Evolutionary conservation across 1,139 yeast species (phyloP), one percentile per base, ranked within the genome.

Genomic region (Pichia sp.): DNA sequence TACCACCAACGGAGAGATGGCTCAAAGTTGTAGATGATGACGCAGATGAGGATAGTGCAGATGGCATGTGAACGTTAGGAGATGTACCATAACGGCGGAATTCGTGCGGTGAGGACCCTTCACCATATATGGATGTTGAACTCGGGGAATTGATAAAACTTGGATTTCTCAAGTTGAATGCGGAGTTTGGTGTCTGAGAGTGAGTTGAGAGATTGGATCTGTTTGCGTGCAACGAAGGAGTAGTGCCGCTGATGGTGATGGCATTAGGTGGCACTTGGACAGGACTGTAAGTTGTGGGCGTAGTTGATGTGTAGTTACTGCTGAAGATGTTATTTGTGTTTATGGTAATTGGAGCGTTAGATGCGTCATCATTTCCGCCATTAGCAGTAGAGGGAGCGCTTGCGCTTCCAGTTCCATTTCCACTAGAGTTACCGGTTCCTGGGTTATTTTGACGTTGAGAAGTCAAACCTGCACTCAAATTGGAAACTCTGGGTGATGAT

Each of bases 1-100:
- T 82, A 38, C 69, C 72, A 38, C 72, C 74, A 39, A 68, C 59
- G 9, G 49, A 42, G n/a, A 41, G 11, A 21, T 30, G 34, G 22
- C 19, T 30, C 5, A 31, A 14, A 6, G 40, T 28, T 27, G 42
- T 28, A n/a, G 40, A 22, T 4, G 51, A 41, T 4, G 44, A 42
- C 11, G 40, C 34, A 5, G 56, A 45, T 6, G 42, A 30, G 11
- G 51, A 45, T 16, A 48, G 33, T 22, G 23, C 24, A 12, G 32
- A 19, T 18, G 36, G 16, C n/a, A n/a, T n/a, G n/a, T n/a, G n/a
- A n/a, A n/a, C n/a, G n/a, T n/a, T n/a, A n/a, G n/a, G n/a, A 19
- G 42, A 45, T 18, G 47, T 18, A 13, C 32, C 43, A 25, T 33
- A 38, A 29, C 40, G 40, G 30, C 38, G 45, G 20, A 16, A 39